Base-by-base conservation (phyloP, 345 rosid genomes). In the Eucalyptus brandiana region DNA sequence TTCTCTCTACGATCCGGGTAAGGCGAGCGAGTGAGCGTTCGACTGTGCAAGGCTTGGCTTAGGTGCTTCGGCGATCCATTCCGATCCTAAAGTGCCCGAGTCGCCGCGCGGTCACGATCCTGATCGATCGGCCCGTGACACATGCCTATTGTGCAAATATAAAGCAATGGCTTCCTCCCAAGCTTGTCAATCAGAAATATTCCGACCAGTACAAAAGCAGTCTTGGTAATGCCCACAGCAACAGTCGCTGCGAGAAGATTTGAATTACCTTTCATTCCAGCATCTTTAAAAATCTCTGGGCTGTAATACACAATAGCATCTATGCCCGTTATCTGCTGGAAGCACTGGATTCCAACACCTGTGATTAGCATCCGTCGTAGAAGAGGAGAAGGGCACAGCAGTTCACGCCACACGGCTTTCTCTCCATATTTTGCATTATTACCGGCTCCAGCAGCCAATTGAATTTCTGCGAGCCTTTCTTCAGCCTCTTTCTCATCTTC, bases 281-380 rank as follows among this genome's bases (percentile, higher is more conserved):
- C 97, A 32, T 86, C 92, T 88, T 92, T 90, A 53, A 96, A 92
- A 88, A 96, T 96, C 91, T 92, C 95, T 10, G 97, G 98, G 92
- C 98, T 95, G 91, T 96, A 96, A 92, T 95, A 96, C 50, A 96
- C 97, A 4, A 95, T 94, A 37, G 98, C 97, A 89, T 96, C 97
- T 21, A 94, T 93, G 40, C 98, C 98, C 0, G 97, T 95, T 88
- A 95, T 94, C 94, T 95, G 97, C 89, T 96, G 98, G 94, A 96
- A 95, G 91, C 98, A 97, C 67, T 97, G 99, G 92, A 97, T 94
- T 87, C 99, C 99, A 34, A 95, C 90, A 69, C 99, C 99, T 54
- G 96, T 92, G 6, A 96, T 89, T 56, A 96, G 91, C 98, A 97
- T 97, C 47, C 95, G 90, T 16, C 95, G 90, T 47, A 96, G 92